Percentiles rank a stretch among this genome's conserved stretches.
phyloP scores from a whole-genome alignment of 1,139 yeast species.

The Candida mesenterica region DNA sequence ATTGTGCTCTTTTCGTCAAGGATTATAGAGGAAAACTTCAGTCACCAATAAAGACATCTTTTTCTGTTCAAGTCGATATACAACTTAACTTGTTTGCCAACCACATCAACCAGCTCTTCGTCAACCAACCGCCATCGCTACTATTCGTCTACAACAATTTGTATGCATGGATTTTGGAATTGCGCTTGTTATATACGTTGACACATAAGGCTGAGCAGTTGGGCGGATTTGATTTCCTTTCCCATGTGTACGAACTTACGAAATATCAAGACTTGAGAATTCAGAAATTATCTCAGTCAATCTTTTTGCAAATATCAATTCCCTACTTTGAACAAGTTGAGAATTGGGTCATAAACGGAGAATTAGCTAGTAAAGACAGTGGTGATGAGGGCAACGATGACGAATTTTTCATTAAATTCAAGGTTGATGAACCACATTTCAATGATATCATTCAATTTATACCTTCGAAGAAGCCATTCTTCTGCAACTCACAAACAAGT shows the following conservation, averaged over 20 bases:
- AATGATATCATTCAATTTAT: slow-evolving; percentile 35
- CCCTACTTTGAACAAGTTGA: slow-evolving; percentile 66
- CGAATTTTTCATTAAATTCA: slow-evolving; percentile 67
- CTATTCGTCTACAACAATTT: slow-evolving; percentile 46
- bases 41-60: slow-evolving; percentile 65
- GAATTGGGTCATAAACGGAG: slow-evolving; percentile 73
- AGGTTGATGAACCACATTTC: slow-evolving; percentile 28
- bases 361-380: slow-evolving; percentile 34
- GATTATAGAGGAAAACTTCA: slow-evolving; percentile 22
- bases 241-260: slow-evolving; percentile 50
- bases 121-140: slow-evolving; percentile 31
- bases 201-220: slow-evolving; percentile 32
- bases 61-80: slow-evolving; percentile 52
- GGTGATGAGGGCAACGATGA: slow-evolving; percentile 57
- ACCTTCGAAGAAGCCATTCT: slow-evolving; percentile 55
- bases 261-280: slow-evolving; percentile 65
- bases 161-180: slow-evolving; percentile 47
- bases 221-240: slow-evolving; percentile 57
- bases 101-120: slow-evolving; percentile 53
- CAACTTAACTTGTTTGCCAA: slow-evolving; percentile 55
- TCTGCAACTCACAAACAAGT: slow-evolving; percentile 44
- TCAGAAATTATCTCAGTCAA: slow-evolving; percentile 35
- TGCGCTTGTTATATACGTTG: slow-evolving; percentile 56
- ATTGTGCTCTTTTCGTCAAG: slow-evolving; percentile 37
- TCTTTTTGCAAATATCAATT: slow-evolving; percentile 49